Evolutionary conservation across 768 basidiomycete species (phyloP).

Genomic region (Mycena amicta): DNA sequence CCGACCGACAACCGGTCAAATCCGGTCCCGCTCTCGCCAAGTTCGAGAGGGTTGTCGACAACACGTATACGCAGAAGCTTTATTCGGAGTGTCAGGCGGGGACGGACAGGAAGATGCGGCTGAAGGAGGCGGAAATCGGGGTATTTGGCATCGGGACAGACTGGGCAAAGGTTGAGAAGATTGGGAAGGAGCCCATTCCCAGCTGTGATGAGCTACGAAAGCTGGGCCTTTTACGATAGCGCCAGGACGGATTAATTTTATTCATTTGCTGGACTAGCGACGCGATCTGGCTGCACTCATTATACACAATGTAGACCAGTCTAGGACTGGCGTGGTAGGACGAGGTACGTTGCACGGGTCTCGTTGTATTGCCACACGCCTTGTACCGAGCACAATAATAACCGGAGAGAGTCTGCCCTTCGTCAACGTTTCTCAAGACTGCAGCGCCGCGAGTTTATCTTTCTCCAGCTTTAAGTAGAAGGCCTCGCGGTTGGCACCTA

Average conservation of each 20-base stretch:
- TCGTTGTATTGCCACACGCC: too few relatives aligned
- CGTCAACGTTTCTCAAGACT: constrained; percentile 15
- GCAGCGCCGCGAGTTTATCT: constrained; percentile 44
- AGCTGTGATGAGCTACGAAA: constrained; percentile 78
- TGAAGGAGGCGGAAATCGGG: constrained; percentile 77
- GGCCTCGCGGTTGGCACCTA: constrained; percentile 82
- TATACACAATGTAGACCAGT: too few relatives aligned
- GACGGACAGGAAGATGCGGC: constrained; percentile 62
- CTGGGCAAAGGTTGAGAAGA: constrained; percentile 82
- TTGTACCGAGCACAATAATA: too few relatives aligned
- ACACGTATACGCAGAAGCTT: constrained; percentile 68
- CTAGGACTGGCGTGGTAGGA: too few relatives aligned
- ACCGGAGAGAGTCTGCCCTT: too few relatives aligned
- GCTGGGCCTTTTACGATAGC: constrained; percentile 56
- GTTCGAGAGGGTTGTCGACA: constrained; percentile 82
- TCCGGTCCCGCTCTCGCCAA: constrained; percentile 48
- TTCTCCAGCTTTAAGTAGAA: constrained; percentile 86
- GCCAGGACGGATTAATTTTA: constrained; percentile 16
- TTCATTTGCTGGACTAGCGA: constrained; percentile 13
- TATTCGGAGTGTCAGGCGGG: constrained; percentile 74
- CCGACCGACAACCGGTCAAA: constrained; percentile 25
- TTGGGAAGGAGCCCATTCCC: constrained; percentile 69
- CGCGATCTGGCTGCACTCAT: too few relatives aligned
- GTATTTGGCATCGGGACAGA: constrained; percentile 92
- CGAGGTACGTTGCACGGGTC: too few relatives aligned